Conservation (phyloP, 306 rosid species). For the Cucumis melo region DNA sequence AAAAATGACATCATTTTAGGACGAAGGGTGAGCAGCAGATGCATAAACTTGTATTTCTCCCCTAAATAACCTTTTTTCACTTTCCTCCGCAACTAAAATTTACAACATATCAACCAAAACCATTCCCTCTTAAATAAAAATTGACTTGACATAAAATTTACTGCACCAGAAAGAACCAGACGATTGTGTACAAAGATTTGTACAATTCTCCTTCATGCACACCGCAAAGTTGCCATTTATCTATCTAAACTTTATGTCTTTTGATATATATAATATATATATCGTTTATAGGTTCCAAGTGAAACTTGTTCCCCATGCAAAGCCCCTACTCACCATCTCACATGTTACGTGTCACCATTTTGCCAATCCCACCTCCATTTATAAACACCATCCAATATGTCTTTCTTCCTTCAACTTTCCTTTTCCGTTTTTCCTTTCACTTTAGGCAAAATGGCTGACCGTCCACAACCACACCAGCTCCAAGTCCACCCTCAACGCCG, state of each 20-base stretch:
- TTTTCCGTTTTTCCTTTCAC: not conserved
- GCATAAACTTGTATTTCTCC: too few relatives aligned
- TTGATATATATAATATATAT: not conserved
- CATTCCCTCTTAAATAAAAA: not conserved
- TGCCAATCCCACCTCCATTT: constrained; percentile 13
- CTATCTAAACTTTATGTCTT: not conserved
- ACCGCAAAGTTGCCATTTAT: not conserved
- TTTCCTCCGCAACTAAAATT: not conserved
- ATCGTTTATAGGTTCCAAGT: constrained; percentile 1
- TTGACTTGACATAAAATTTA: not conserved
- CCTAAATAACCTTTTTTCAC: not conserved
- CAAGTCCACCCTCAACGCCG: constrained; percentile 44
- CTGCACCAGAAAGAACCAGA: not conserved
- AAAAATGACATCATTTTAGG: too few relatives aligned
- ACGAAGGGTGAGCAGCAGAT: too few relatives aligned
- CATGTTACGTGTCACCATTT: constrained; percentile 41
- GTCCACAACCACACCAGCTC: constrained; percentile 41
- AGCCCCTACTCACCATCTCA: constrained; percentile 39
- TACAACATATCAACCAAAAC: not conserved
- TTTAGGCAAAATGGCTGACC: constrained; percentile 40
- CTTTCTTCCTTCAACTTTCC: not conserved
- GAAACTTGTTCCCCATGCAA: constrained; percentile 86
- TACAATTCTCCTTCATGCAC: not conserved
- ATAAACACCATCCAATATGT: constrained; percentile 19
- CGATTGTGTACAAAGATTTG: not conserved